phyloP scores from a whole-genome alignment of 2,329 filamentous ascomycete genomes.

The Sporothrix euskadiensis region DNA sequence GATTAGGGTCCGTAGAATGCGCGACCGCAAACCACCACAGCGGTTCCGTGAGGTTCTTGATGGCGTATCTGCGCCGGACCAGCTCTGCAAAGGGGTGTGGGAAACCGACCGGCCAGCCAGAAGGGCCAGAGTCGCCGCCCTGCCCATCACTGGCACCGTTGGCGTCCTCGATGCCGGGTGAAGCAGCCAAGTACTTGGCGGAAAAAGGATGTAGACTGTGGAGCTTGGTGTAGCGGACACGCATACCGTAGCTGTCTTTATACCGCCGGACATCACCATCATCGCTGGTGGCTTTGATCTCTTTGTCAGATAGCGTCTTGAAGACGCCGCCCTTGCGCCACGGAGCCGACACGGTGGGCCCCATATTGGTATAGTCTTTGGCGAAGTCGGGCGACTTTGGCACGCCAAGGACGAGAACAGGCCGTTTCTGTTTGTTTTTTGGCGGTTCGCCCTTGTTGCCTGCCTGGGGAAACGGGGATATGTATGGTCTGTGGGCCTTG shows the following conservation, averaged over 20 bases:
- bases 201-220: conserved; percentile 37
- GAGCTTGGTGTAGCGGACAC: conserved; percentile 14
- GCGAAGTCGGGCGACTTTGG: conserved; percentile 18
- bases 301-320: neutral
- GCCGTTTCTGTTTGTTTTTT: too few species aligned
- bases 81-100: conserved; percentile 34
- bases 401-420: neutral
- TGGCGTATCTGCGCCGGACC: conserved; percentile 38
- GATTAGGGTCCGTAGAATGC: neutral
- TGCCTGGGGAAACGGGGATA: neutral
- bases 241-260: conserved; percentile 16
- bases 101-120: neutral
- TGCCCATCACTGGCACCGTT: conserved; percentile 27
- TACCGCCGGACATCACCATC: neutral
- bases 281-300: neutral
- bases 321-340: conserved; percentile 19
- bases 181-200: conserved; percentile 37
- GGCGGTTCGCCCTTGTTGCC: too few species aligned
- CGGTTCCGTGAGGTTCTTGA: conserved; percentile 33
- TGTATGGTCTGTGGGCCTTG: neutral
- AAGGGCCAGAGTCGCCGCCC: neutral
- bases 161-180: conserved; percentile 23
- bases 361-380: conserved; percentile 24
- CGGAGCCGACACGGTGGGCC: conserved; percentile 21
- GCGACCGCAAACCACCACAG: conserved; percentile 32